These are phyloP conservation scores for Stevia rebaudiana DNA, from an alignment of 140 eudicot genomes.

Conservation along the genomic window DNA sequence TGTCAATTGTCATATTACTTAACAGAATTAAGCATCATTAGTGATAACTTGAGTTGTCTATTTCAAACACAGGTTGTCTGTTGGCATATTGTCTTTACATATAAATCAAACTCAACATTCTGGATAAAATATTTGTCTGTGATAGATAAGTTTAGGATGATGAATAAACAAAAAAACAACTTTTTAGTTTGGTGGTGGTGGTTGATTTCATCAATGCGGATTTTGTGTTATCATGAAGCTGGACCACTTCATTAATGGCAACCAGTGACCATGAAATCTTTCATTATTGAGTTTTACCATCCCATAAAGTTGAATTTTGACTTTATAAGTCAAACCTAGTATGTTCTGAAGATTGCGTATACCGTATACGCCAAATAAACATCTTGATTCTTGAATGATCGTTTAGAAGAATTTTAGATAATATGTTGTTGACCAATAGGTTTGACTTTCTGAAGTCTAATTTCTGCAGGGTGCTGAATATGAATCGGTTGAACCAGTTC, in stretches of 20 bases:
- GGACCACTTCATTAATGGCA: constrained; percentile 35
- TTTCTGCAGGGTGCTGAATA: constrained; percentile 73
- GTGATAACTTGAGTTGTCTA: not conserved
- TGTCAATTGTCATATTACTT: not conserved
- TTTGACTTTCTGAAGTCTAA: constrained; percentile 21
- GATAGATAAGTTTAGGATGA: constrained; percentile 2
- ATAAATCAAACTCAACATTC: not conserved
- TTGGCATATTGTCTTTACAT: constrained; percentile 2
- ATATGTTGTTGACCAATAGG: not conserved
- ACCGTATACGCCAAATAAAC: not conserved
- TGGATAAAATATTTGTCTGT: not conserved
- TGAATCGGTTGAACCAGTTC: constrained; percentile 52
- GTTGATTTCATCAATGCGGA: constrained; percentile 38
- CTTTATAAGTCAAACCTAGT: constrained; percentile 14
- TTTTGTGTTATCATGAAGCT: too few relatives aligned
- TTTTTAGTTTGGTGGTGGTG: constrained; percentile 32
- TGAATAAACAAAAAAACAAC: not conserved
- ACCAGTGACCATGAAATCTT: constrained; percentile 20
- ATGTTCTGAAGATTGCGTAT: not conserved
- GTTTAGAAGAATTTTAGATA: not conserved
- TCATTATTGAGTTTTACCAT: constrained; percentile 15
- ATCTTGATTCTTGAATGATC: constrained; percentile 6
- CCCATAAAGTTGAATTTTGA: not conserved
- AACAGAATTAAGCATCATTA: not conserved
- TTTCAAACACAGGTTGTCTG: not conserved